These are phyloP conservation scores for Umbilicus rupestris DNA, from an alignment of 164 flowering plant genomes.

Conservation along the genomic window DNA sequence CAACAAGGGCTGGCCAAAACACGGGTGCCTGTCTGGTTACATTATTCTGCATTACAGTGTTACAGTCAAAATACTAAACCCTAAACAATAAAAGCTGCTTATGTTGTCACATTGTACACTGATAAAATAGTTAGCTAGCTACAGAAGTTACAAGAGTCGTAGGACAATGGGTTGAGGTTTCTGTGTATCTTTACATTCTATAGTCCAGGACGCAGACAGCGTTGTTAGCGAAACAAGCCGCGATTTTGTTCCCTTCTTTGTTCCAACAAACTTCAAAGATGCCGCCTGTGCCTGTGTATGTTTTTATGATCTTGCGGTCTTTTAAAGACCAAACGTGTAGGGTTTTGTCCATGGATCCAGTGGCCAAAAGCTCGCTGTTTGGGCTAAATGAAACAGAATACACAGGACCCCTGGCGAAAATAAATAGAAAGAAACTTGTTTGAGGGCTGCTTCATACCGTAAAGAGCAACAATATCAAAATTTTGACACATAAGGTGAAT, in stretches of 20 bases:
- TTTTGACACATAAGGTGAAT: neutral
- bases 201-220: slow-evolving; percentile 78
- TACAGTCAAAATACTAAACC: too few species aligned
- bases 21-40: too few species aligned
- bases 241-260: slow-evolving; percentile 84
- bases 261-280: slow-evolving; percentile 97
- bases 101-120: too few species aligned
- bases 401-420: slow-evolving; percentile 64
- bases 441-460: neutral
- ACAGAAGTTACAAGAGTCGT: too few species aligned
- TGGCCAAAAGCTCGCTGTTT: slow-evolving; percentile 74
- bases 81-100: too few species aligned
- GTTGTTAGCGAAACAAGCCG: slow-evolving; percentile 81
- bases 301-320: slow-evolving; percentile 72
- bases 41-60: too few species aligned
- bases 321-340: slow-evolving; percentile 78
- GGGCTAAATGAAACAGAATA: slow-evolving; percentile 92
- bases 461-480: neutral
- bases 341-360: slow-evolving; percentile 80
- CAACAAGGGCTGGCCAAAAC: too few species aligned
- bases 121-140: too few species aligned
- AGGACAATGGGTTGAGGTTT: too few species aligned
- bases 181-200: too few species aligned
- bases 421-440: neutral
- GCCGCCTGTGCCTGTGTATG: slow-evolving; percentile 70